Percentiles rank a stretch among this genome's conserved stretches.
Conservation (phyloP, 2,329 filamentous ascomycete species). For the Dactylonectria estremocensis region DNA sequence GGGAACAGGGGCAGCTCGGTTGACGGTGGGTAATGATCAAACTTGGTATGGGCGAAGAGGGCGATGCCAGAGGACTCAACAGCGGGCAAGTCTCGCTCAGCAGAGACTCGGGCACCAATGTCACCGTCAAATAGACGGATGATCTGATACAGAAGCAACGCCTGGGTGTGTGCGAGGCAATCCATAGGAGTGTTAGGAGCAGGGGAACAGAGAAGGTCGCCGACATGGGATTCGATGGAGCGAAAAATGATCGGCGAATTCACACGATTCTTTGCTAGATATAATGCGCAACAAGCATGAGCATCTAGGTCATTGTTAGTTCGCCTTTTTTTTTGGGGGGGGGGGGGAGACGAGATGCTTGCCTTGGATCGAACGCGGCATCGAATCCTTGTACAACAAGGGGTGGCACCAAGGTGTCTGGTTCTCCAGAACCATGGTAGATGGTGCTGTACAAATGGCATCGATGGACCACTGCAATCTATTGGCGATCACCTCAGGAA, state of each 20-base stretch:
- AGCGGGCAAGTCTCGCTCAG: slow-evolving; percentile 52
- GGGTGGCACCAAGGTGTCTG: slow-evolving; percentile 69
- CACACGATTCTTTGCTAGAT: slow-evolving; percentile 62
- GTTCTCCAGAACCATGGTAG: slow-evolving; percentile 64
- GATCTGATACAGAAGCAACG: slow-evolving; percentile 65
- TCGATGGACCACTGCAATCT: slow-evolving; percentile 63
- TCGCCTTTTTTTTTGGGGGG: too few species aligned
- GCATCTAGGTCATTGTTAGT: slow-evolving; percentile 59
- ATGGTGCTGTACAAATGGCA: slow-evolving; percentile 65
- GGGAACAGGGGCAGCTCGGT: slow-evolving; percentile 51
- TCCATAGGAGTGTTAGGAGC: slow-evolving; percentile 48
- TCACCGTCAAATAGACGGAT: slow-evolving; percentile 67
- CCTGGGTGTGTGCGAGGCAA: slow-evolving; percentile 61
- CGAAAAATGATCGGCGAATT: slow-evolving; percentile 66
- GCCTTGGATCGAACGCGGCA: slow-evolving; percentile 69
- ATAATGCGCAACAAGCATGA: slow-evolving; percentile 67
- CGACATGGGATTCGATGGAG: slow-evolving; percentile 61
- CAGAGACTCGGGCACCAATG: slow-evolving; percentile 57
- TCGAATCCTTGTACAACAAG: slow-evolving; percentile 64
- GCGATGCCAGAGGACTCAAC: slow-evolving; percentile 54
- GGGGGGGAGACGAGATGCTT: slow-evolving; percentile 6
- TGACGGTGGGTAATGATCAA: slow-evolving; percentile 42
- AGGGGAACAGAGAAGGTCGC: slow-evolving; percentile 59
- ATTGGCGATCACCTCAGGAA: slow-evolving; percentile 47
- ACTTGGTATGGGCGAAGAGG: slow-evolving; percentile 53